Percentiles rank a stretch among this genome's conserved stretches.
Conservation (phyloP, 257 asterid genomes). For the Catharanthus roseus region DNA sequence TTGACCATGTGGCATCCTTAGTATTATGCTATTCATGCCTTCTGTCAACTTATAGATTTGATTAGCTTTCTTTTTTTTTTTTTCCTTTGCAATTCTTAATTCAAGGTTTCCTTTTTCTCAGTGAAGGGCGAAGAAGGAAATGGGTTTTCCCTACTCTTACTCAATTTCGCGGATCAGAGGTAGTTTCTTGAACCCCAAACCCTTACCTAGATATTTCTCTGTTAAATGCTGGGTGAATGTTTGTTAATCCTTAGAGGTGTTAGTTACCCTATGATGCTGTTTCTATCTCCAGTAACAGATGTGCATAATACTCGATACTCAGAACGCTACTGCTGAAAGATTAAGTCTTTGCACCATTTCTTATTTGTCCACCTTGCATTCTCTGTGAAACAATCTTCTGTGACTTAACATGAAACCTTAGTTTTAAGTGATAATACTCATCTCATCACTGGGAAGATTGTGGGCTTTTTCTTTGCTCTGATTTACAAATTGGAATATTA, state of each 20-base stretch:
- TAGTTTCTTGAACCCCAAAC: conserved; percentile 21
- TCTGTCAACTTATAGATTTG: neutral
- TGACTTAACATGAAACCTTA: neutral
- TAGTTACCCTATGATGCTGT: neutral
- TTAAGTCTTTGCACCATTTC: neutral
- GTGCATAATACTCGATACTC: neutral
- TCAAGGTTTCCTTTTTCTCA: conserved; percentile 23
- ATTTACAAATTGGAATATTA: neutral
- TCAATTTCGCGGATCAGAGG: conserved; percentile 45
- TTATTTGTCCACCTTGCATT: neutral
- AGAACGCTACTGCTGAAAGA: neutral
- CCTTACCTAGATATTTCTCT: neutral
- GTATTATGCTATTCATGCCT: neutral
- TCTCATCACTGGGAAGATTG: neutral
- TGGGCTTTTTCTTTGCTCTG: neutral
- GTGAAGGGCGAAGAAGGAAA: conserved; percentile 93
- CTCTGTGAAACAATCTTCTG: neutral
- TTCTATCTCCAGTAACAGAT: neutral
- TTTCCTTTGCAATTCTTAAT: neutral
- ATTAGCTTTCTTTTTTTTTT: neutral
- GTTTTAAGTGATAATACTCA: neutral
- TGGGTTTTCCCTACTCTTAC: conserved; percentile 87
- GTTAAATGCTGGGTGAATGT: neutral
- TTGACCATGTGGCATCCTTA: neutral
- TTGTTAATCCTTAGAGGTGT: neutral